phyloP scores from a whole-genome alignment of 2,329 filamentous ascomycete species.

The Fusarium floridanum region DNA sequence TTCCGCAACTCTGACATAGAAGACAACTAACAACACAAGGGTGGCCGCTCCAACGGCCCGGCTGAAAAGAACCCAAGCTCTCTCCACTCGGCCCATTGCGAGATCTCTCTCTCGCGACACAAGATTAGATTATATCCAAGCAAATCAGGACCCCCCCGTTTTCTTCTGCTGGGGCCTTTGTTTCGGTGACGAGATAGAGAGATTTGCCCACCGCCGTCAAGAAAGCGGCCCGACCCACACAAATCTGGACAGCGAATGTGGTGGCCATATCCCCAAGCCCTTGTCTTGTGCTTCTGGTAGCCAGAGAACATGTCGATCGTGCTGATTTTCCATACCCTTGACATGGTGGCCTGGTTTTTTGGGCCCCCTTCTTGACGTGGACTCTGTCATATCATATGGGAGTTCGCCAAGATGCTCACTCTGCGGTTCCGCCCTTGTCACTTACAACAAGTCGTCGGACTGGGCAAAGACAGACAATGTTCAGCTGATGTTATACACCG shows the following conservation, averaged over 20 bases:
- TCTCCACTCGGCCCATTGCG: conserved; percentile 35
- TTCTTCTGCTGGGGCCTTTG: not conserved
- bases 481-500: not conserved
- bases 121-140: conserved; percentile 9
- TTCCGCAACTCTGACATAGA: not conserved
- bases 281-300: conserved; percentile 9
- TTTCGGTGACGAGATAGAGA: conserved; percentile 19
- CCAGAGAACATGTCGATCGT: conserved; percentile 26
- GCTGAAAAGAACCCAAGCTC: conserved; percentile 26
- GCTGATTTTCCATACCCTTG: conserved; percentile 9
- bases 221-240: conserved; percentile 24
- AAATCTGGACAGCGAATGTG: not conserved
- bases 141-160: not conserved
- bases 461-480: not conserved
- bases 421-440: not conserved
- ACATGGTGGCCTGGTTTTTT: not conserved
- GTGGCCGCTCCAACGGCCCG: conserved; percentile 14
- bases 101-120: conserved; percentile 22
- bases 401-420: not conserved
- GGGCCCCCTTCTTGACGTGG: not conserved
- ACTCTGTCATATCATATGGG: conserved; percentile 7
- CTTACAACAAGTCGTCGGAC: not conserved
- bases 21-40: not conserved
- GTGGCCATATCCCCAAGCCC: not conserved
- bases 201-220: conserved; percentile 1